A percentile compares a stretch with the other conserved stretches of the same genome.
Evolutionary conservation across 2,329 filamentous ascomycete genomes (phyloP).

Genomic region (Zymoseptoria crescenta): DNA sequence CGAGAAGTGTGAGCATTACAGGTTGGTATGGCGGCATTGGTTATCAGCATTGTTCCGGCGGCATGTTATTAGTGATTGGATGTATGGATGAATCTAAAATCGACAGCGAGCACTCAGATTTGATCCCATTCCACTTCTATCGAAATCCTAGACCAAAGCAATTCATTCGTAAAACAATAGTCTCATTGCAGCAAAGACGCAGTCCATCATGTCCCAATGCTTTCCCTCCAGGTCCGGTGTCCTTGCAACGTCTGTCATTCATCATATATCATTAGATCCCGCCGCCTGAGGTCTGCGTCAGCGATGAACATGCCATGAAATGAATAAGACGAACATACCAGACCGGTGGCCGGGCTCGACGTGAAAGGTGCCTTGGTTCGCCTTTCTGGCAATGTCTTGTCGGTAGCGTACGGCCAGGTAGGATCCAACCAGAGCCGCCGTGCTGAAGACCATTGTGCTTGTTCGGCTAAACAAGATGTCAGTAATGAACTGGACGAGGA

Average conservation of each 20-base stretch:
- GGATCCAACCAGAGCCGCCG: constrained; percentile 17
- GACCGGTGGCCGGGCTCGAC: constrained; percentile 21
- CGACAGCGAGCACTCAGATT: neutral
- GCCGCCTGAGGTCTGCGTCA: neutral
- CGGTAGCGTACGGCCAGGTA: constrained; percentile 19
- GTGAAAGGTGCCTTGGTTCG: constrained; percentile 21
- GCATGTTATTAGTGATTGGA: no score
- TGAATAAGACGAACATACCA: constrained; percentile 10
- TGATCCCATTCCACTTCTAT: no score
- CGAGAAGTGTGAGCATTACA: neutral
- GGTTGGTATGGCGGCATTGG: neutral
- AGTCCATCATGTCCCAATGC: neutral
- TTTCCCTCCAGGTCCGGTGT: neutral
- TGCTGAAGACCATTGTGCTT: constrained; percentile 22
- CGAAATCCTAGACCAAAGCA: no score
- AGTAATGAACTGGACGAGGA: neutral
- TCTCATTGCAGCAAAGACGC: neutral
- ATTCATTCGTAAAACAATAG: neutral
- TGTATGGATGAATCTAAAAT: neutral
- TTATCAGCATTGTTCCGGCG: neutral
- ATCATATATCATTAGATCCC: neutral
- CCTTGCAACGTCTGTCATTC: neutral
- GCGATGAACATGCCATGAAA: neutral
- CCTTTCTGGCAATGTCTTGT: constrained; percentile 9
- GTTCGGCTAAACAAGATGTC: constrained; percentile 15